A percentile compares a stretch with the other conserved stretches of the same genome.
These are phyloP conservation scores for Quercus wislizeni DNA, from an alignment of 306 rosid genomes.

Conservation along the genomic window DNA sequence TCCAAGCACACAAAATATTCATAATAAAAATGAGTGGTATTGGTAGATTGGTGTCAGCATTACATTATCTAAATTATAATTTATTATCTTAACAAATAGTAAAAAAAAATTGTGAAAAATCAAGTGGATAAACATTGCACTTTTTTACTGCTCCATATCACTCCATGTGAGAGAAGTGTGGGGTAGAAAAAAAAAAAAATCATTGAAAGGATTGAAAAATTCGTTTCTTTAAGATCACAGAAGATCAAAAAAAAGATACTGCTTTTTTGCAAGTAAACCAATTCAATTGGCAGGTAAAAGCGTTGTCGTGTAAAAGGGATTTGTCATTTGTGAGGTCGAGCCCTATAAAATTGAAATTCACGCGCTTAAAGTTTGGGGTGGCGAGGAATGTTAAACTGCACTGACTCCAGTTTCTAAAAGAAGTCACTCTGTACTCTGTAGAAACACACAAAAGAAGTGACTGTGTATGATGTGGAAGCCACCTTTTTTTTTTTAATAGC, in stretches of 20 bases:
- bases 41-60: no score
- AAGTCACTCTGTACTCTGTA: no score
- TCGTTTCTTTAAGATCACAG: conserved; percentile 8
- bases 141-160: no score
- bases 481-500: conserved; percentile 7
- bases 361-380: neutral
- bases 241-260: conserved; percentile 22
- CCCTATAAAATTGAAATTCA: conserved; percentile 7
- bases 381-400: neutral
- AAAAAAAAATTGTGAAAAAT: no score
- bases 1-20: no score
- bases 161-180: conserved; percentile 24
- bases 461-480: conserved; percentile 36
- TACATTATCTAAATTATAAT: no score
- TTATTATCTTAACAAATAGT: no score
- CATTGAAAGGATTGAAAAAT: no score
- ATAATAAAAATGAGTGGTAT: no score
- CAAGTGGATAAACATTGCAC: no score
- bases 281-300: neutral
- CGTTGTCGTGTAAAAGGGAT: conserved; percentile 22
- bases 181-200: neutral
- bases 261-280: conserved; percentile 13
- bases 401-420: neutral
- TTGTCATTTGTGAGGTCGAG: conserved; percentile 6
- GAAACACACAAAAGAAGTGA: conserved; percentile 1